Conservation (phyloP, 2,329 filamentous ascomycete species). For the Neonectria punicea region DNA sequence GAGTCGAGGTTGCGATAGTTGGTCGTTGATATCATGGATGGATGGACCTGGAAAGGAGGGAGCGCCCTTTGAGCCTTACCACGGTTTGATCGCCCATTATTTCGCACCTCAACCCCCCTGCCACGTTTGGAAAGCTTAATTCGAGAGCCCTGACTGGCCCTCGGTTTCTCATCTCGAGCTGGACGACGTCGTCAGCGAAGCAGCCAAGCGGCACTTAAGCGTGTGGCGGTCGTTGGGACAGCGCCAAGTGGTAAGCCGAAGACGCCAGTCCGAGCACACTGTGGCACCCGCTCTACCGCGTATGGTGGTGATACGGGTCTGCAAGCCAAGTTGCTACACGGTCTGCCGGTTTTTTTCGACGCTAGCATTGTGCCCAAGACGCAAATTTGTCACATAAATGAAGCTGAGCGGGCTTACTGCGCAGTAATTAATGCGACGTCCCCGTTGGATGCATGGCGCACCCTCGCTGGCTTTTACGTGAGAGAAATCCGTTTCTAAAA, state of each 20-base stretch:
- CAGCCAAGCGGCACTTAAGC: slow-evolving; percentile 1
- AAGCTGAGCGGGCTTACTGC: background rate
- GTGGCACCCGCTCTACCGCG: background rate
- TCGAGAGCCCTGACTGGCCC: background rate
- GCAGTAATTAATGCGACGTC: background rate
- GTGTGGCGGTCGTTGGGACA: slow-evolving; percentile 11
- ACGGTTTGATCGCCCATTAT: background rate
- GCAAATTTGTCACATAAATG: background rate
- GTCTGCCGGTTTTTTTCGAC: background rate
- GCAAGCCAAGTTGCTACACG: background rate
- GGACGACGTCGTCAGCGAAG: background rate
- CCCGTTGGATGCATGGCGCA: background rate
- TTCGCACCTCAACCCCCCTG: background rate
- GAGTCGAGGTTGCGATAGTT: background rate
- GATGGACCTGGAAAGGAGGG: background rate
- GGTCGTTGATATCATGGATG: slow-evolving; percentile 3
- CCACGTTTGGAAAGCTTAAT: background rate
- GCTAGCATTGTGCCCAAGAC: background rate
- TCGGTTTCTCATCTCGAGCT: background rate
- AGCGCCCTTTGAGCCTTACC: background rate
- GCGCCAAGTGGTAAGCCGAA: slow-evolving; percentile 7
- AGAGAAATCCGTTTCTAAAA: background rate
- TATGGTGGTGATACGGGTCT: slow-evolving; percentile 15
- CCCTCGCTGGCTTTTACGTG: background rate
- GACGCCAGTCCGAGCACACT: slow-evolving; percentile 26